Evolutionary conservation across 2,329 filamentous ascomycete species (phyloP), one percentile per base, ranked within the genome.

Genomic region (Kalaharituber pfeilii): DNA sequence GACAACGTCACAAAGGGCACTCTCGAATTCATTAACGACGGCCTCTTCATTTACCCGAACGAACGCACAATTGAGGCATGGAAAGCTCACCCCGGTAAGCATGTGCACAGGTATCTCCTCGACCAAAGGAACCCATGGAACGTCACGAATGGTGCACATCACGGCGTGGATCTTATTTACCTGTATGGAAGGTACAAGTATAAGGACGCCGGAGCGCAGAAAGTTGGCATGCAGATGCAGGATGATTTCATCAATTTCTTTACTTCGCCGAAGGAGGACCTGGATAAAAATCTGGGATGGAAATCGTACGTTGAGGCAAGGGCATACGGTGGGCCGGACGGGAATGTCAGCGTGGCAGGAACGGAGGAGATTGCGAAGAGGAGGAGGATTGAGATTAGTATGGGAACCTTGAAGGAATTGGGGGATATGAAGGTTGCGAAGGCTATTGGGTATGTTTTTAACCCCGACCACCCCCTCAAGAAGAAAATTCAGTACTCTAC

Each of bases 121-220:
- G 51, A 52, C 33, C 51, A 52, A 27, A 13, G 25, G 7, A 52
- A 52, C 15, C 51, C 51, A 20, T 52, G 39, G 20, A 20, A 36
- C 22, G 22, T 45, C 20, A 24, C 28, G 4, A 13, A 39, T 39
- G 25, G 36, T 2, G 51, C 51, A 20, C 51, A 52, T 45, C 51
- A 52, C 11, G 25, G 13, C 3, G 33, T 49, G 5, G 51, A 52
- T 26, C 18, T 52, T 11, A 20, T 52, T 4, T 52, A 52, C 33
- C 36, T 52, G n/a, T 52, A 25, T 42, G 20, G 29, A 5, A 49
- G 20, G 24, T 52, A 15, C 7, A 18, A 13, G 20, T 39, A 39
- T 18, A 39, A 39, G 18, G 22, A 36, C 4, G 51, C 44, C 13
- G 26, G 26, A 33, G 51, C 18, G n/a, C 20, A 7, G 39, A 26